These are phyloP conservation scores for Penicillium concentricum DNA, from an alignment of 2,329 filamentous ascomycete genomes.

Conservation along the genomic window DNA sequence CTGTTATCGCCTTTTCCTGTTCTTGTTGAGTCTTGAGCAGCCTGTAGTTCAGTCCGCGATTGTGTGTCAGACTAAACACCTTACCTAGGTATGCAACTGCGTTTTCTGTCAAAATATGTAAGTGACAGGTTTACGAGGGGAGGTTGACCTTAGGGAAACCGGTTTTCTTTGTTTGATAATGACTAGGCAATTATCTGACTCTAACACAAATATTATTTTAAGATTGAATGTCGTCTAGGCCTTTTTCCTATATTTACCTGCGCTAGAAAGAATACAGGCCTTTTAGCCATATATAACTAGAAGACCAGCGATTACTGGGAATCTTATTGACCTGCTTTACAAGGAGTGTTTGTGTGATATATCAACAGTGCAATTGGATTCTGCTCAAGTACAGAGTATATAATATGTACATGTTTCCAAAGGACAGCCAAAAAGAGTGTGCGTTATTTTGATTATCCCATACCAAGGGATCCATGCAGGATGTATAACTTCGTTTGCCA, in stretches of 20 bases:
- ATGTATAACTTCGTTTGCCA: not conserved
- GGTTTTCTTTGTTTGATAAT: not conserved
- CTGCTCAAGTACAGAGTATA: no score
- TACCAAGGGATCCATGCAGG: not conserved
- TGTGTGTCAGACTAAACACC: not conserved
- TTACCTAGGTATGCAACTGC: not conserved
- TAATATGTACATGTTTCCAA: no score
- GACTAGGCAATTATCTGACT: not conserved
- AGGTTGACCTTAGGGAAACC: no score
- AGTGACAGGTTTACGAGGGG: not conserved
- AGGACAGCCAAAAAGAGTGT: not conserved
- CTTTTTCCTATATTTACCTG: accelerated
- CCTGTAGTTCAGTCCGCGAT: not conserved
- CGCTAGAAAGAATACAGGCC: accelerated
- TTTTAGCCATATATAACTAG: not conserved
- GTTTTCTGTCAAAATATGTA: not conserved
- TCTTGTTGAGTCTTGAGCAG: not conserved
- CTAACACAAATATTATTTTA: not conserved
- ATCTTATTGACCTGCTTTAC: no score
- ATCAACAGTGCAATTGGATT: not conserved
- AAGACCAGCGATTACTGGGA: not conserved
- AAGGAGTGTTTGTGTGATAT: not conserved
- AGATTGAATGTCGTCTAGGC: not conserved
- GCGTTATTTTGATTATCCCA: not conserved
- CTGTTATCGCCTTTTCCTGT: not conserved